Evolutionary conservation across 176 grass and related monocot species (phyloP).

Genomic region (Saccharum spontaneum): DNA sequence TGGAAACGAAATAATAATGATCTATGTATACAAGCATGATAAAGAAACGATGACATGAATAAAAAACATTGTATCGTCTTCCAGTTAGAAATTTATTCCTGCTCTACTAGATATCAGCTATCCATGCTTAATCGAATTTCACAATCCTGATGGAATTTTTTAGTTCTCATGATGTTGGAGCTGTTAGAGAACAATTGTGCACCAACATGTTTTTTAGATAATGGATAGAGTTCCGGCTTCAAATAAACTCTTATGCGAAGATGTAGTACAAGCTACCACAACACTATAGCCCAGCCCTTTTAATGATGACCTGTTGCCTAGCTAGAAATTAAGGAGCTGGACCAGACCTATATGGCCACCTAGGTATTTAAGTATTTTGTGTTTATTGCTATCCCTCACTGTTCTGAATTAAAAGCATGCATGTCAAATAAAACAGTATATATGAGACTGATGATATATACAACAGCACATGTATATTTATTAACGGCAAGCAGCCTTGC

Average conservation of each 20-base stretch:
- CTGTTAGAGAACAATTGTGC: background rate
- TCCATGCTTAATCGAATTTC: background rate
- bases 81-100: background rate
- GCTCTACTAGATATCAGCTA: background rate
- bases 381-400: conserved; percentile 26
- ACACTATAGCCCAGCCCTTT: background rate
- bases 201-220: background rate
- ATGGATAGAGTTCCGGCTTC: background rate
- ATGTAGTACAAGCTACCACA: background rate
- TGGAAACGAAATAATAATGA: background rate
- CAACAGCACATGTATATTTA: background rate
- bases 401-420: conserved; percentile 1
- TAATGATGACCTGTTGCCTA: conserved; percentile 26
- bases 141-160: background rate
- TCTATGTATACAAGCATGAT: background rate
- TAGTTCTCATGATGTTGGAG: background rate
- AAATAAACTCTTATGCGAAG: background rate
- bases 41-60: background rate
- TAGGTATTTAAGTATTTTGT: conserved; percentile 31
- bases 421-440: background rate
- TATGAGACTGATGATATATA: background rate
- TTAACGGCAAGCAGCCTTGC: background rate
- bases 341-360: conserved; percentile 9
- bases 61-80: background rate
- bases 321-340: conserved; percentile 18